Base-by-base conservation (phyloP, 768 basidiomycete genomes). In the Phallus indusiatus region DNA sequence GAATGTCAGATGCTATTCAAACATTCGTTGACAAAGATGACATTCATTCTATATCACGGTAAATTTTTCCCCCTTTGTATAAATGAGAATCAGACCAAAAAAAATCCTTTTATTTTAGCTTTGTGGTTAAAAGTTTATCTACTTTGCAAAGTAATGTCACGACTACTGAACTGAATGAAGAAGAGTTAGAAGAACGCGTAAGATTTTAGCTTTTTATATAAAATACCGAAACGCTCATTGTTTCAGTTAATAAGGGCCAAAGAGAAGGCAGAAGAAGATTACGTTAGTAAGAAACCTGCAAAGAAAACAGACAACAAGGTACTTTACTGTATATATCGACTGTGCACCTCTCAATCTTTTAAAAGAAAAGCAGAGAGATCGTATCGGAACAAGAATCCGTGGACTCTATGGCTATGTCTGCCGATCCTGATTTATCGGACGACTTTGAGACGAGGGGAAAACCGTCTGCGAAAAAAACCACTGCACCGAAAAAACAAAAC, bases 11-110 rank as follows among this genome's bases (percentile, higher is more conserved):
- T 68, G 96, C 96, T 6, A 94, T 99, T 55, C 86, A 90, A 75
- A 79, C 86, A 71, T 98, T 90, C 72, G 94, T 99, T 60, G 94
- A 97, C 71, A 99, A 99, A 77, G 95, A 97, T 67, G 94, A 96
- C 70, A 84, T 82, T 28, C 89, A 94, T 74, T 92, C 95, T 9
- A 95, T 99, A 67, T 81, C 85, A 63, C 80, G 76, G 93, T 94
- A 63, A 64, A 88, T 80, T 47, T 5, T 47, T 42, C 33, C 35
- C 42, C 24, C 33, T 57, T 35, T 22, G 8, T 46, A 57, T 55
- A 47, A 55, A 62, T 47, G 60, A 54, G 56, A 18, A 55, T 34
- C 20, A 42, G 47, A 17, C 18, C 10, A 34, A 24, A 16, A 53
- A 20, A 42, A 16, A 48, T 33, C 8, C 17, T 24, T 52, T 50